Evolutionary conservation across 148 eudicot genomes (phyloP).

Genomic region (Rhododendron williamsianum): DNA sequence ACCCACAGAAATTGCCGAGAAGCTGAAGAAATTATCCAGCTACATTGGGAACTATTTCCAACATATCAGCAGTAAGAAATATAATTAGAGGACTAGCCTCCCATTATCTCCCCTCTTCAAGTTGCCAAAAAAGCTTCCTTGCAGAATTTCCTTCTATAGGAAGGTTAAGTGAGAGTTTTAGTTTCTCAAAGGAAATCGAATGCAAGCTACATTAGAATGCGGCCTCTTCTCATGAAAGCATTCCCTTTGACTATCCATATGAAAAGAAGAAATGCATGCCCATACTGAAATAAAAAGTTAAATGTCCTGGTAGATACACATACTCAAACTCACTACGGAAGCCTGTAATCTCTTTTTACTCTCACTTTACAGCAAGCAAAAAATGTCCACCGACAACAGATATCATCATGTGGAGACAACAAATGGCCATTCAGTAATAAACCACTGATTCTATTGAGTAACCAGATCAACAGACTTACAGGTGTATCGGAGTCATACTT

Average conservation of each 20-base stretch:
- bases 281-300: no score
- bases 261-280: no score
- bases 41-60: no score
- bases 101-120: no score
- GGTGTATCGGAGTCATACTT: conserved; percentile 51
- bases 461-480: conserved; percentile 47
- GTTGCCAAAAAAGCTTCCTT: no score
- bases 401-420: background rate
- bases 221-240: background rate
- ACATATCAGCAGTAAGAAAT: no score
- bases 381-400: background rate
- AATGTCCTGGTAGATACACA: background rate
- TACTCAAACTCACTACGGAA: background rate
- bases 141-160: background rate
- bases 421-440: background rate
- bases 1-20: background rate
- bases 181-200: background rate
- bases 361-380: background rate
- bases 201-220: background rate
- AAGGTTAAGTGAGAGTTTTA: background rate
- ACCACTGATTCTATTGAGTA: background rate
- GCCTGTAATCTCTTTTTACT: background rate
- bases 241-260: background rate
- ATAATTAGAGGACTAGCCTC: no score
- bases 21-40: no score